Base-by-base conservation (phyloP, 257 asterid genomes). In the Coffea eugenioides region DNA sequence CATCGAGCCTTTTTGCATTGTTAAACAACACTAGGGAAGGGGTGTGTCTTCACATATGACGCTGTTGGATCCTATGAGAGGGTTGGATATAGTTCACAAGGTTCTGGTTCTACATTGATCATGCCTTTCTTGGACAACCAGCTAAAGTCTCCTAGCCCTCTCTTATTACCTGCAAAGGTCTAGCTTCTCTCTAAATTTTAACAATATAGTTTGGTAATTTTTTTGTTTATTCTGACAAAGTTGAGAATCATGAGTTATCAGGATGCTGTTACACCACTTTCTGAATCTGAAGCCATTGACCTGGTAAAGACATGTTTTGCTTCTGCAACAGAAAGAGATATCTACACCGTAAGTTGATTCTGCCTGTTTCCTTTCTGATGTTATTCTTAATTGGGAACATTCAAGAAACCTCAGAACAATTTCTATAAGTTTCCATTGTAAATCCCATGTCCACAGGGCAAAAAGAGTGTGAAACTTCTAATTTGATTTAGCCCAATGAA, bases 1-100 rank as follows among this genome's bases (percentile, higher is more conserved):
- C 25, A 23, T 65, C 41, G 9, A 21, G 39, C 23, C 56, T 41
- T 18, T 14, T 61, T 61, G 4, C 71, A 15, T 75, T 43, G 59
- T n/a, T 23, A 31, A 61, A 48, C 56, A 45, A 48, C 14, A 48
- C 15, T 61, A 48, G 56, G 41, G 41, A 94, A 92, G 90, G 97
- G 98, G 43, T 94, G 97, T 81, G 98, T 94, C 81, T 92, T 88
- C 88, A 94, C 98, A 49, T 92, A 94, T 84, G 98, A 94, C 82
- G 97, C 95, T 75, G 98, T 94, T 84, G 95, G 98, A 75, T 94
- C 98, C 62, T 92, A 92, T 73, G 98, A 94, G 85, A 89, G 98
- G 85, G 98, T 94, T 82, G 98, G 98, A 59, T 94, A 92, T 86
- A 91, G 98, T 74, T 91, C 98, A 59, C 97, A 92, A 84, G 98